Evolutionary conservation across 352 stramenopile genomes (phyloP), one percentile per base, ranked within the genome.

Genomic region (Phytopythium helicoides): DNA sequence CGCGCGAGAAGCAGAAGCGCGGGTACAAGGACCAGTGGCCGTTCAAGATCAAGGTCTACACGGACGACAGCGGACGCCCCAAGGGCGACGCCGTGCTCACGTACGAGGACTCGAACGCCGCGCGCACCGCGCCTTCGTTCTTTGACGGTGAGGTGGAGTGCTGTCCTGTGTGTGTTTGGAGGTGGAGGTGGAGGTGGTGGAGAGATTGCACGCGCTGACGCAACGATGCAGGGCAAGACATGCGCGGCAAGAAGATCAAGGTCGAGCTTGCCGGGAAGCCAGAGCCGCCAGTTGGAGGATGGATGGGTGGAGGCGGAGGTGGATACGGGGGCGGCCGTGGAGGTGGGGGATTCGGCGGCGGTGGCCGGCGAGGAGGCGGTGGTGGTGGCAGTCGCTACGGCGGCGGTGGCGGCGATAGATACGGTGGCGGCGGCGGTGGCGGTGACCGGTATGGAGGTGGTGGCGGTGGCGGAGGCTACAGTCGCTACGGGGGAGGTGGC

Each of bases 21-120:
- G 86, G 83, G 1, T 94, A 85, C 67, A 92, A 92, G 56, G 82
- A 95, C 56, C 81, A 95, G 55, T 95, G 86, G 83, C 86, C 86
- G 31, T 95, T 86, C 64, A 95, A 95, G 72, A 94, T 95, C 65
- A 95, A 92, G 60, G 76, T 95, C 26, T 95, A 95, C 63, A 81
- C 80, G 55, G 85, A 94, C 49, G 66, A 86, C 12, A 66, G 64
- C 49, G 83, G 83, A 10, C 50, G 79, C 36, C 63, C 70, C 39
- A 95, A 95, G 70, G 86, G 86, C 35, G 86, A 95, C 47, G 86
- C 86, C 6, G 81, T 93, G 36, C 66, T 95, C 26, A 93, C 81
- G 41, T 95, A 85, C 50, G 86, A 95, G 67, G 86, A 95, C 52
- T 51, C 82, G 23, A 95, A 92, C 49, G 86, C 86, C 1, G 86